These are phyloP conservation scores for Fomes fomentarius DNA, from an alignment of 1,284 basidiomycete species.

Conservation along the genomic window DNA sequence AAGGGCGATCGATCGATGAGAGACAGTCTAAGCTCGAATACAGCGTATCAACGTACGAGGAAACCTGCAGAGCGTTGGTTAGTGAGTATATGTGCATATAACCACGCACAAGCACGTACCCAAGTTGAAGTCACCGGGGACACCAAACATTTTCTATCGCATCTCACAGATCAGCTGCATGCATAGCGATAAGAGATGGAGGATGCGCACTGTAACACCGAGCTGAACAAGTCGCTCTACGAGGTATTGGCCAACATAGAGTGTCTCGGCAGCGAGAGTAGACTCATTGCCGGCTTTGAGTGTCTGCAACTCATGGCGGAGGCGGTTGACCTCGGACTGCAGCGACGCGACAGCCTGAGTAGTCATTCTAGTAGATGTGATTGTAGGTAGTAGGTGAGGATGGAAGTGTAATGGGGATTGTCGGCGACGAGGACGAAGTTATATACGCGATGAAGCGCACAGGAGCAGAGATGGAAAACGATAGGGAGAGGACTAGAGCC, in stretches of 20 bases:
- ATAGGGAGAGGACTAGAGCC: conserved; percentile 10
- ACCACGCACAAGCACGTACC: conserved; percentile 38
- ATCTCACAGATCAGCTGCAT: conserved; percentile 16
- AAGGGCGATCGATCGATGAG: not conserved
- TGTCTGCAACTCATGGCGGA: conserved; percentile 54
- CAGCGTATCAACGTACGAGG: conserved; percentile 46
- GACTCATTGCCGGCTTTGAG: conserved; percentile 36
- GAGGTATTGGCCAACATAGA: conserved; percentile 72
- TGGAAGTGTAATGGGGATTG: conserved; percentile 4
- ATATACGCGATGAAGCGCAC: not conserved
- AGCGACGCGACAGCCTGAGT: conserved; percentile 38
- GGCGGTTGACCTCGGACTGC: conserved; percentile 55
- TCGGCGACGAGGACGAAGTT: not conserved
- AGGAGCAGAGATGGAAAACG: not conserved
- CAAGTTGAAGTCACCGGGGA: conserved; percentile 94
- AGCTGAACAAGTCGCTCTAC: conserved; percentile 72
- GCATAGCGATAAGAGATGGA: not conserved
- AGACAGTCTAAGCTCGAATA: not conserved
- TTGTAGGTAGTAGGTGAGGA: not conserved
- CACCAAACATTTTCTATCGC: conserved; percentile 75
- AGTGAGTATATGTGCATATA: not conserved
- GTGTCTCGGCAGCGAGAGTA: conserved; percentile 43
- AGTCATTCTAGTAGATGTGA: conserved; percentile 14
- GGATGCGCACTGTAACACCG: conserved; percentile 56
- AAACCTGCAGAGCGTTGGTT: conserved; percentile 45